These are phyloP conservation scores for Solanum habrochaites DNA, from an alignment of 257 asterid species.

Conservation along the genomic window DNA sequence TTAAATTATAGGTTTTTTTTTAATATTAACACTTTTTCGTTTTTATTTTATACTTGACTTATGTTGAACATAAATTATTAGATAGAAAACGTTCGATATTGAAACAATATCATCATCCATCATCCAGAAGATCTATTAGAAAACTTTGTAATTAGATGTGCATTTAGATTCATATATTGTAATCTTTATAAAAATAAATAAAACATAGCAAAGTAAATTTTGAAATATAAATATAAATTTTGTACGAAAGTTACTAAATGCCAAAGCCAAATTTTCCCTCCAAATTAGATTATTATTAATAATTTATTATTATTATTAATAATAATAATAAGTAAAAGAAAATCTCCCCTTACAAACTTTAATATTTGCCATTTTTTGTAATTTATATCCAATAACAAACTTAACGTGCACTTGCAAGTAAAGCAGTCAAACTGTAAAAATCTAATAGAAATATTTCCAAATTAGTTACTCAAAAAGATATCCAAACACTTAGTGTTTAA, in stretches of 20 bases:
- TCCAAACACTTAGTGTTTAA: not conserved
- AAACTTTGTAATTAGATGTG: not conserved
- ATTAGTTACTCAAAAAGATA: not conserved
- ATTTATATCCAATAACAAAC: not conserved
- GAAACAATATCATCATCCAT: not conserved
- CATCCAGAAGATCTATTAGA: not conserved
- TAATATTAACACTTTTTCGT: not conserved
- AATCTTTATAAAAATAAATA: not conserved
- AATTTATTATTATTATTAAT: not conserved
- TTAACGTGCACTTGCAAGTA: not conserved
- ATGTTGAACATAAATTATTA: not conserved
- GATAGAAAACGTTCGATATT: not conserved
- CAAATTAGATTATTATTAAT: not conserved
- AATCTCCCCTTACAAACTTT: not conserved
- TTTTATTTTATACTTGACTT: not conserved
- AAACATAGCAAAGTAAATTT: not conserved
- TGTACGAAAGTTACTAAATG: not conserved
- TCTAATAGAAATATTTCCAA: not conserved
- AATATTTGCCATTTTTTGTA: not conserved
- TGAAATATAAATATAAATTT: not conserved
- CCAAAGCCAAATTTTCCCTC: not conserved
- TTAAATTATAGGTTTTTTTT: not conserved
- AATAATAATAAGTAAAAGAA: not conserved
- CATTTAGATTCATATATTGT: not conserved
- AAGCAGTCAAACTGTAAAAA: not conserved